Conservation (phyloP, 768 basidiomycete genomes). For the Omphalotus guepiniiformis region DNA sequence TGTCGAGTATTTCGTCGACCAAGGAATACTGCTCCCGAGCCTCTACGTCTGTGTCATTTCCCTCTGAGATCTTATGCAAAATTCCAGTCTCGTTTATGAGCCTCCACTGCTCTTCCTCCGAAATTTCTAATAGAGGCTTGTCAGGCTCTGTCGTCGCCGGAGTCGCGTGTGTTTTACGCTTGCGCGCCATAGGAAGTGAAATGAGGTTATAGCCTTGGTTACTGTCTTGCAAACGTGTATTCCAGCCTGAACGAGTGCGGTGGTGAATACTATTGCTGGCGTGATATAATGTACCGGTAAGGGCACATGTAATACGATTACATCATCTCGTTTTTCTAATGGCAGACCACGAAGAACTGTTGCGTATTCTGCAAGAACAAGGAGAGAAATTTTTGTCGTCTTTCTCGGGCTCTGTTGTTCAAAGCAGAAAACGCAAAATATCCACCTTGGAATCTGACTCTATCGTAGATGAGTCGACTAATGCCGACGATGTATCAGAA, state of each 20-base stretch:
- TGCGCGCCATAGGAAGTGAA: neutral
- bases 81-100: constrained; percentile 64
- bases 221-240: constrained; percentile 3
- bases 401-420: constrained; percentile 24
- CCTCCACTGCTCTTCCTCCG: constrained; percentile 78
- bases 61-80: constrained; percentile 32
- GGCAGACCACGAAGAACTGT: constrained; percentile 30
- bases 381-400: constrained; percentile 44
- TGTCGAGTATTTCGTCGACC: constrained; percentile 67
- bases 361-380: constrained; percentile 41
- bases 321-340: constrained; percentile 14
- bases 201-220: neutral
- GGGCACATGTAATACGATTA: neutral
- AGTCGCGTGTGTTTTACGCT: neutral
- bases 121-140: constrained; percentile 41
- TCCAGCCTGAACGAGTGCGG: too few relatives aligned
- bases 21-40: constrained; percentile 37
- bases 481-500: constrained; percentile 41
- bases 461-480: too few relatives aligned
- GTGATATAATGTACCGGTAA: too few relatives aligned
- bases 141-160: neutral
- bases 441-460: too few relatives aligned
- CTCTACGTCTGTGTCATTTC: constrained; percentile 16
- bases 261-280: too few relatives aligned
- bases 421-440: constrained; percentile 21